Evolutionary conservation across 2,329 filamentous ascomycete genomes (phyloP), one percentile per base, ranked within the genome.

Genomic region (Teratosphaeria epicoccoides): DNA sequence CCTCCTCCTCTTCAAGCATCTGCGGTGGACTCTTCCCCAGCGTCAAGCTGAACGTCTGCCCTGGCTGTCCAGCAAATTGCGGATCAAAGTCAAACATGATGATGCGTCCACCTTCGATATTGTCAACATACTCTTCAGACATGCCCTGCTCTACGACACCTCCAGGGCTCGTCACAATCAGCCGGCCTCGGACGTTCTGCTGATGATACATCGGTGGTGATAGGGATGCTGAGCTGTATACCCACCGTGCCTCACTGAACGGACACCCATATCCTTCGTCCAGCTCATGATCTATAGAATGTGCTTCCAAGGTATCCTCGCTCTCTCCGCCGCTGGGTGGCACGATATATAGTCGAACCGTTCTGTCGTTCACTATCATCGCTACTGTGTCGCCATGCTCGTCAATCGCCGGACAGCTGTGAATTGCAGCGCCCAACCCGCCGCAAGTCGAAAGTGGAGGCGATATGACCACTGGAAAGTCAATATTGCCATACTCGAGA

Each of bases 301-400:
- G 66, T 14, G 66, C 66, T 52, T 69, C 66, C 7, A 66, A 57
- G 9, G 59, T 58, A 1, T 60, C 57, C 9, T 56, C 57, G 22
- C 61, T 59, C 11, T 66, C 63, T 10, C 59, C 57, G 23, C 52
- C 49, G 20, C 61, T 61, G 5, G 55, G 59, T 12, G 66, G 66
- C 0, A 69, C 63, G 22, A 67, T 62, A 52, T 69, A 69, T 23
- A 69, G 52, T 20, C 66, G 55, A 25, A 69, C 58, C 3, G 66
- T 68, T 22, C 66, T 59, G 54, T 68, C 66, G 43, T 69, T 69
- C 46, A 69, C 66, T 44, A 68, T 62, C 63, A 69, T 68, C 10
- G 66, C 66, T 22, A 68, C 59, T 7, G 64, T 66, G 49, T 66
- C 64, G 9, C 66, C 66, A 46, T 64, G 57, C 55, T 69, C 66